phyloP scores from a whole-genome alignment of 768 basidiomycete genomes.

The Boletus rubropictus region DNA sequence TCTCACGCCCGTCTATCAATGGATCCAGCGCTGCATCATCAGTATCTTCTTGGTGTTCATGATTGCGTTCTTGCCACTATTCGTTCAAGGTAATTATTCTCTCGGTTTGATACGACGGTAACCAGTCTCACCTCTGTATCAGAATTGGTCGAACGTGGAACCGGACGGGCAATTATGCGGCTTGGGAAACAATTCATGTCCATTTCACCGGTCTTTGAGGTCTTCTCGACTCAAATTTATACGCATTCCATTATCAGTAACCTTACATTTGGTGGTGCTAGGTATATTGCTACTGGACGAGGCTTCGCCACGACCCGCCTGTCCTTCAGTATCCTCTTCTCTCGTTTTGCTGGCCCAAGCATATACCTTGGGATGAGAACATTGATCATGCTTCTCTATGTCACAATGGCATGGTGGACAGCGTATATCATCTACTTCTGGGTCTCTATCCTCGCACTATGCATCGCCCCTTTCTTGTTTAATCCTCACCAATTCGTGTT shows the following conservation, averaged over 20 bases:
- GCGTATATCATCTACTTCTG: constrained; percentile 96
- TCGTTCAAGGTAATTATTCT: constrained; percentile 73
- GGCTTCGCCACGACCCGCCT: constrained; percentile 96
- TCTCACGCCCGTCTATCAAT: constrained; percentile 85
- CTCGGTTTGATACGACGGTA: constrained; percentile 11
- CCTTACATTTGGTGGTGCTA: constrained; percentile 94
- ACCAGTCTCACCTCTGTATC: constrained; percentile 6
- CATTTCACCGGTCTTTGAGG: constrained; percentile 91
- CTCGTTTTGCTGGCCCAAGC: constrained; percentile 96
- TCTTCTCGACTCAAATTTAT: constrained; percentile 97
- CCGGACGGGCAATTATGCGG: constrained; percentile 85
- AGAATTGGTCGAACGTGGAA: constrained; percentile 96
- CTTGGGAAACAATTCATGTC: constrained; percentile 93
- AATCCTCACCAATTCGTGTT: constrained; percentile 99
- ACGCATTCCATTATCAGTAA: constrained; percentile 97
- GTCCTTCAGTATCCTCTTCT: constrained; percentile 92
- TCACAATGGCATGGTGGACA: constrained; percentile 88
- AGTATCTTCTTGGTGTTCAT: constrained; percentile 98
- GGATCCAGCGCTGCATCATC: constrained; percentile 95
- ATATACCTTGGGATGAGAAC: constrained; percentile 97
- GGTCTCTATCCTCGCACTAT: constrained; percentile 88
- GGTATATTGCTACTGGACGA: constrained; percentile 98
- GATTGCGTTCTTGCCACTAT: constrained; percentile 91
- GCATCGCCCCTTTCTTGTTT: constrained; percentile 95
- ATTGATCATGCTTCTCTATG: constrained; percentile 86